Base-by-base conservation (phyloP, 169 alveolate genomes). In the Ichthyophthirius multifiliis region DNA sequence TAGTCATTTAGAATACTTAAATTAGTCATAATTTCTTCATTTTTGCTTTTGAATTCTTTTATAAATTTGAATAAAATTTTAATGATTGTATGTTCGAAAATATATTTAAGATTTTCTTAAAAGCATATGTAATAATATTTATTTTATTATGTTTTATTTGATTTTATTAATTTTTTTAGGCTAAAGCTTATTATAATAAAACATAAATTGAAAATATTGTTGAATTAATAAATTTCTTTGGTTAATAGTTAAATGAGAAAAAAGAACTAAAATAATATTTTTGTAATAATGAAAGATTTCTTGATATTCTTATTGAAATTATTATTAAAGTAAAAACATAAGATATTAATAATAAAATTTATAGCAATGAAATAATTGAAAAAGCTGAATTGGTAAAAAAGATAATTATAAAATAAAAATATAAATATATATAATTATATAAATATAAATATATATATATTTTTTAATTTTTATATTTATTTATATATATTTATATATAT, bases 121-220 rank as follows among this genome's bases (percentile, higher is more conserved):
- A 7, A 23, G 23, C 71, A 12, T 55, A 55, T 18, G 4, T n/a
- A n/a, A n/a, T n/a, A n/a, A n/a, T n/a, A n/a, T n/a, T n/a, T n/a
- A n/a, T n/a, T n/a, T n/a, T n/a, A n/a, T n/a, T n/a, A n/a, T n/a
- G n/a, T n/a, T n/a, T n/a, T n/a, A n/a, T n/a, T n/a, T n/a, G n/a
- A n/a, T n/a, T n/a, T n/a, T n/a, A n/a, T n/a, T n/a, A n/a, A n/a
- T n/a, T n/a, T n/a, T n/a, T n/a, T n/a, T n/a, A n/a, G n/a, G n/a
- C 31, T 0, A 55, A 55, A 6, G 71, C 71, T 18, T 55, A 55
- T 27, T 55, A 55, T 7, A 55, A 55, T 55, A 55, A 55, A 16
- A 27, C 71, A 27, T 55, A 55, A 55, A 55, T 55, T 15, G 71
- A 55, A 55, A 18, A 55, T 27, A 55, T 55, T 55, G 71, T 55